phyloP scores from a whole-genome alignment of 2,329 filamentous ascomycete genomes.

The Alternaria infectoria region DNA sequence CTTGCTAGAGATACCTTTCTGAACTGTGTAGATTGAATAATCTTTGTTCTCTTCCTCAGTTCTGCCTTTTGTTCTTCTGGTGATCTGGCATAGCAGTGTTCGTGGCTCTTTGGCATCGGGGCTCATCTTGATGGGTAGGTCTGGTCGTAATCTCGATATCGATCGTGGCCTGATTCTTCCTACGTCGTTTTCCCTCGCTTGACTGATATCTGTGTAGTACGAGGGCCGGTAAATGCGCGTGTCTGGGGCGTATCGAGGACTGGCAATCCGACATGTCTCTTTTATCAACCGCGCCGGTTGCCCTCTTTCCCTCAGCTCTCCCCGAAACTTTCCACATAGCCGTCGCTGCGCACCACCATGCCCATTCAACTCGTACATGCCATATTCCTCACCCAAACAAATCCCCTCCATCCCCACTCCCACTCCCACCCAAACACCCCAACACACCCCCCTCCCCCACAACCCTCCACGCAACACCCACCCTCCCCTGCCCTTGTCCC shows the following conservation, averaged over 20 bases:
- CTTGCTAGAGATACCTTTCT: slow-evolving; percentile 6
- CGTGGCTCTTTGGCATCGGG: background rate
- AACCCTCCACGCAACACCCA: slow-evolving; percentile 40
- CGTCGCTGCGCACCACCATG: background rate
- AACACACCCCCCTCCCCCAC: slow-evolving; percentile 16
- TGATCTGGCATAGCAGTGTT: background rate
- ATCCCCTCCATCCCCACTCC: background rate
- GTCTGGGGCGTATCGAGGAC: background rate
- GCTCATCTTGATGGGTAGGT: background rate
- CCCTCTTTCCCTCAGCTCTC: background rate
- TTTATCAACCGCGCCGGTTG: background rate
- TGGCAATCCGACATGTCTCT: background rate
- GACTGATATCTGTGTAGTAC: background rate
- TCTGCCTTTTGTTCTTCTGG: background rate
- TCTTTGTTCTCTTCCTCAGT: background rate
- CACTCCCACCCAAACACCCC: slow-evolving; percentile 4
- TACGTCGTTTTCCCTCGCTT: background rate
- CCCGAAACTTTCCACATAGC: background rate
- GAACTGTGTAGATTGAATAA: slow-evolving; percentile 10
- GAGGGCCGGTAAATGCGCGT: background rate
- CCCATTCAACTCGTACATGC: background rate
- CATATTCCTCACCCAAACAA: background rate
- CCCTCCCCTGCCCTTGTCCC: background rate
- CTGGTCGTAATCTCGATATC: background rate
- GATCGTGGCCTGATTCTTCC: background rate